A percentile compares a stretch with the other conserved stretches of the same genome.
Evolutionary conservation across 352 stramenopile species (phyloP).

Genomic region (Blastocystis sp.): DNA sequence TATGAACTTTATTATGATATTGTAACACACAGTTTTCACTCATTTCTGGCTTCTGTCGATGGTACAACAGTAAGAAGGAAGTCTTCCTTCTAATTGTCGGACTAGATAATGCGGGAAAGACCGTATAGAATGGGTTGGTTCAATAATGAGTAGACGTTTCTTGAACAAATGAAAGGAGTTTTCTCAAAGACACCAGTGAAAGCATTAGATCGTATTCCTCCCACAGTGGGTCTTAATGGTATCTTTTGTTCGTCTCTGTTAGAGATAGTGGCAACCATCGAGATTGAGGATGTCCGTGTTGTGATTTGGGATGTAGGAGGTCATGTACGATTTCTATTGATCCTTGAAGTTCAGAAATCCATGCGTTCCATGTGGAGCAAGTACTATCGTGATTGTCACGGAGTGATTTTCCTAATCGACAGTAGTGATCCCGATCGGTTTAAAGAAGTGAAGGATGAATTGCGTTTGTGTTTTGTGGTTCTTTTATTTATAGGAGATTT

Average conservation of each 20-base stretch:
- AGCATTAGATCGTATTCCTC: slow-evolving; percentile 80
- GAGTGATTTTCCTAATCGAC: slow-evolving; percentile 77
- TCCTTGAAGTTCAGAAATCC: slow-evolving; percentile 68
- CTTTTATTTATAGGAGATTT: background rate
- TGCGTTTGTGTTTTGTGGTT: slow-evolving; percentile 67
- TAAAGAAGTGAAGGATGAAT: slow-evolving; percentile 73
- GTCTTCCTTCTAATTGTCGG: slow-evolving; percentile 82
- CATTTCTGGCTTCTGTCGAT: slow-evolving; percentile 74
- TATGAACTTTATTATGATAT: background rate
- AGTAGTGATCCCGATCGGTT: slow-evolving; percentile 73
- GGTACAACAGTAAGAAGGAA: slow-evolving; percentile 78
- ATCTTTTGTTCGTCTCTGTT: slow-evolving; percentile 33
- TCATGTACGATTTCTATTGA: slow-evolving; percentile 67
- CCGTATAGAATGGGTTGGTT: slow-evolving; percentile 54
- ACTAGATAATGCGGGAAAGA: slow-evolving; percentile 83
- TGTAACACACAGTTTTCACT: slow-evolving; percentile 71
- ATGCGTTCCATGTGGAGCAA: slow-evolving; percentile 78
- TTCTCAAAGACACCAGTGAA: slow-evolving; percentile 80
- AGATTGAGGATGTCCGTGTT: slow-evolving; percentile 64
- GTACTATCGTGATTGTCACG: slow-evolving; percentile 79
- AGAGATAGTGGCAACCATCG: slow-evolving; percentile 67
- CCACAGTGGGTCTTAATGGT: slow-evolving; percentile 82
- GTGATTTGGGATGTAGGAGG: slow-evolving; percentile 79
- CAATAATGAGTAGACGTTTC: slow-evolving; percentile 70
- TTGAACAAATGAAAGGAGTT: slow-evolving; percentile 81